Evolutionary conservation across 805 yeast genomes (phyloP).

Genomic region (Starmerella lactis-condensi): DNA sequence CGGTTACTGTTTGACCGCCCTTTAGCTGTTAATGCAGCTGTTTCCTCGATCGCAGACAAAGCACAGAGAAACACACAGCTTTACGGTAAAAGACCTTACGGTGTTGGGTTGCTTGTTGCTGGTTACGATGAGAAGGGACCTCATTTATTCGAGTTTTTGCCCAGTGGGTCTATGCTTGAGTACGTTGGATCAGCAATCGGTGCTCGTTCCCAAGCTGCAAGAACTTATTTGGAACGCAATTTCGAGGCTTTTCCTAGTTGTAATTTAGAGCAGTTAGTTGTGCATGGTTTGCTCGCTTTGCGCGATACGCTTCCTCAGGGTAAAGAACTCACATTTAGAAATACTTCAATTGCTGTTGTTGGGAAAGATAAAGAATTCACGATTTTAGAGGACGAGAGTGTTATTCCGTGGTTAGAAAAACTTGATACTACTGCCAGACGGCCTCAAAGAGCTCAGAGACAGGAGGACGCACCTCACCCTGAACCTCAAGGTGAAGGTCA

Average conservation of each 20-base stretch:
- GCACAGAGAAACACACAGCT: constrained; percentile 94
- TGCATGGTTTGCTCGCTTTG: constrained; percentile 73
- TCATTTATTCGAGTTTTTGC: constrained; percentile 85
- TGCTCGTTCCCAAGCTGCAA: constrained; percentile 95
- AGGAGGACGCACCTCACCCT: constrained; percentile 1
- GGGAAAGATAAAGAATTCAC: constrained; percentile 61
- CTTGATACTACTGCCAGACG: constrained; percentile 39
- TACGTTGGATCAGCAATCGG: constrained; percentile 91
- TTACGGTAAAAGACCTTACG: constrained; percentile 93
- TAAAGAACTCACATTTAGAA: constrained; percentile 64
- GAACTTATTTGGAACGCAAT: constrained; percentile 83
- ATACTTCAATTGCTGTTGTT: constrained; percentile 85
- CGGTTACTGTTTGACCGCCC: constrained; percentile 75
- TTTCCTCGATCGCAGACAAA: constrained; percentile 74
- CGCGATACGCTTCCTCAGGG: constrained; percentile 91
- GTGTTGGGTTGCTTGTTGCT: constrained; percentile 79
- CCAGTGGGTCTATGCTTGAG: constrained; percentile 84
- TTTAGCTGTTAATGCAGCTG: constrained; percentile 65
- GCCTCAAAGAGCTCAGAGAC: constrained; percentile 30
- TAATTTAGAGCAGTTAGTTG: constrained; percentile 53
- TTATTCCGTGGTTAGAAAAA: constrained; percentile 62
- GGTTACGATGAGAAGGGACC: constrained; percentile 92
- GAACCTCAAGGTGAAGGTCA: constrained; percentile 14
- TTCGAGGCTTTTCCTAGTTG: constrained; percentile 46
- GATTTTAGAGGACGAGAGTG: constrained; percentile 71